phyloP scores from a whole-genome alignment of 352 stramenopile species.

The Halophytophthora polymorphica region DNA sequence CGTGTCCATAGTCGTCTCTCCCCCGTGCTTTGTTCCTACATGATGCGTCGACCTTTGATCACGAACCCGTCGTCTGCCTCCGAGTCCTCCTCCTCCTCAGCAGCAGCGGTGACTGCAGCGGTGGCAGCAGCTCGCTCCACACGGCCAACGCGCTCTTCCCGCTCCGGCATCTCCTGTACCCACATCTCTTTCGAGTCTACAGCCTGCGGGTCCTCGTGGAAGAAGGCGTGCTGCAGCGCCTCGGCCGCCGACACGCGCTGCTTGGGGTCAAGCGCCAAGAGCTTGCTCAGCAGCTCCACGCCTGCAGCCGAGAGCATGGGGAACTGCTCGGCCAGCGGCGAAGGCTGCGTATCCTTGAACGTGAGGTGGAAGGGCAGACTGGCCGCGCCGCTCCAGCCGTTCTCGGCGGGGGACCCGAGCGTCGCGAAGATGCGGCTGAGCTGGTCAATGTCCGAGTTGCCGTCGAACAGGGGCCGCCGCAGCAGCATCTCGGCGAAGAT shows the following conservation, averaged over 20 bases:
- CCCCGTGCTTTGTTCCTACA: conserved; percentile 27
- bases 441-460: conserved; percentile 77
- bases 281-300: conserved; percentile 45
- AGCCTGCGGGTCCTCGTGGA: conserved; percentile 41
- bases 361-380: conserved; percentile 67
- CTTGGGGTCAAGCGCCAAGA: conserved; percentile 57
- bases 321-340: conserved; percentile 56
- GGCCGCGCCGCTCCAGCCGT: conserved; percentile 51
- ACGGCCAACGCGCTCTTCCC: conserved; percentile 9
- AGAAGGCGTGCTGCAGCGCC: conserved; percentile 64
- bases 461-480: conserved; percentile 55
- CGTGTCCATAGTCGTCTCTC: too few species aligned
- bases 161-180: conserved; percentile 27
- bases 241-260: conserved; percentile 52
- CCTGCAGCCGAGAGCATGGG: conserved; percentile 44
- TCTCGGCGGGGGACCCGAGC: conserved; percentile 62
- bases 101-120: conserved; percentile 13
- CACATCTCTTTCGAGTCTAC: conserved; percentile 22
- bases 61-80: conserved; percentile 26
- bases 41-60: conserved; percentile 54
- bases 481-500: too few species aligned
- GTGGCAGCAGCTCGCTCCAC: not conserved
- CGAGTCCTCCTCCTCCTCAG: conserved; percentile 5
- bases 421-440: conserved; percentile 68
- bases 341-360: conserved; percentile 69